Conservation (phyloP, 2,329 filamentous ascomycete species). For the Akanthomyces dipterigenus region DNA sequence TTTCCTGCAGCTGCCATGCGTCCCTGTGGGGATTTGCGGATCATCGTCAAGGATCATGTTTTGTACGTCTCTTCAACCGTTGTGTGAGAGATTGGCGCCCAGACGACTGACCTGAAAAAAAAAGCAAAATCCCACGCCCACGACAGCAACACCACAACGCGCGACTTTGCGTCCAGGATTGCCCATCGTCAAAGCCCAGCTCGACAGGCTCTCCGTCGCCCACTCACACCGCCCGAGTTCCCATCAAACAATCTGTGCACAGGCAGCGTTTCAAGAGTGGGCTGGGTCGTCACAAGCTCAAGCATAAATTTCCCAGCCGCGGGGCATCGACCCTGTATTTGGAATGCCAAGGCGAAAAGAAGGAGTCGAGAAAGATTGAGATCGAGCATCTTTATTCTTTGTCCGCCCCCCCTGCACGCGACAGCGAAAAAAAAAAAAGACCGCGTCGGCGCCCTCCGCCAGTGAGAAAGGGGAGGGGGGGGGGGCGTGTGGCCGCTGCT, state of each 20-base stretch:
- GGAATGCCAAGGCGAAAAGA: background rate
- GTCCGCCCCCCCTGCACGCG: background rate
- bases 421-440: too few species aligned
- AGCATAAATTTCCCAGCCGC: background rate
- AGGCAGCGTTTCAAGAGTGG: background rate
- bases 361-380: background rate
- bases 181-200: too few species aligned
- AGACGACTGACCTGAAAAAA: background rate
- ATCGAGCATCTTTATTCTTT: background rate
- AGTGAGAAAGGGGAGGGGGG: background rate
- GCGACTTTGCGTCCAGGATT: too few species aligned
- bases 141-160: background rate
- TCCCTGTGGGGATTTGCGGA: conserved; percentile 5
- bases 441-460: background rate
- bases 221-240: background rate
- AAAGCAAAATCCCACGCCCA: background rate
- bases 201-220: background rate
- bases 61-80: background rate
- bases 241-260: background rate
- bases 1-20: background rate
- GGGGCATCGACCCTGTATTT: background rate
- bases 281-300: background rate
- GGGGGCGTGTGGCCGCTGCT: background rate
- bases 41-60: background rate
- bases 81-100: too few species aligned